Evolutionary conservation across 805 yeast species (phyloP).

Genomic region (Kregervanrija fluxuum): DNA sequence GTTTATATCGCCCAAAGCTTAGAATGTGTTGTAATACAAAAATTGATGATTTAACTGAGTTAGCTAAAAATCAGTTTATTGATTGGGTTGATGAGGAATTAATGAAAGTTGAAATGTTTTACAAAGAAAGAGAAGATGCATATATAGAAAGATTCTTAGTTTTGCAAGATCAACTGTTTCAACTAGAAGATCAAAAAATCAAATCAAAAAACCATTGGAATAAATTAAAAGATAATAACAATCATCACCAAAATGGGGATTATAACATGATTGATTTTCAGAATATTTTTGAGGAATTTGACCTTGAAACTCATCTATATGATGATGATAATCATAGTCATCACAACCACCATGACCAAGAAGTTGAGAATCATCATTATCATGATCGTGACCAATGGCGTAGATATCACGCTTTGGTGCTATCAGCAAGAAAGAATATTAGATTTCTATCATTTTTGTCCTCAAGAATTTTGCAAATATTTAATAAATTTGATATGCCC

Average conservation of each 20-base stretch:
- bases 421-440: slow-evolving; percentile 10
- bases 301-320: no score
- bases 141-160: slow-evolving; percentile 50
- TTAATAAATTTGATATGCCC: slow-evolving; percentile 33
- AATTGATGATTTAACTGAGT: slow-evolving; percentile 23
- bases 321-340: no score
- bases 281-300: no score
- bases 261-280: no score
- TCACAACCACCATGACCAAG: background rate
- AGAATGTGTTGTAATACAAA: slow-evolving; percentile 11
- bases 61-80: slow-evolving; percentile 41
- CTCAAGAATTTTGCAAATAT: slow-evolving; percentile 20
- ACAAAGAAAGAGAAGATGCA: slow-evolving; percentile 49
- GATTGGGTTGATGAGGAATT: slow-evolving; percentile 63
- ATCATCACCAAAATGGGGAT: background rate
- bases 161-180: slow-evolving; percentile 61
- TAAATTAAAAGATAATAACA: slow-evolving; percentile 7
- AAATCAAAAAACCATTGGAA: slow-evolving; percentile 8
- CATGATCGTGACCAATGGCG: slow-evolving; percentile 4
- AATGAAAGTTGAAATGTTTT: slow-evolving; percentile 53
- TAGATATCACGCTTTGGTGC: background rate
- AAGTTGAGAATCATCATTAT: slow-evolving; percentile 5
- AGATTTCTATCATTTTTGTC: slow-evolving; percentile 17
- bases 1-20: slow-evolving; percentile 6
- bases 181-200: slow-evolving; percentile 47